Percentiles rank a stretch among this genome's conserved stretches.
These are phyloP conservation scores for Cutaneotrichosporon dermatis DNA, from an alignment of 1,284 basidiomycete species.

Conservation along the genomic window DNA sequence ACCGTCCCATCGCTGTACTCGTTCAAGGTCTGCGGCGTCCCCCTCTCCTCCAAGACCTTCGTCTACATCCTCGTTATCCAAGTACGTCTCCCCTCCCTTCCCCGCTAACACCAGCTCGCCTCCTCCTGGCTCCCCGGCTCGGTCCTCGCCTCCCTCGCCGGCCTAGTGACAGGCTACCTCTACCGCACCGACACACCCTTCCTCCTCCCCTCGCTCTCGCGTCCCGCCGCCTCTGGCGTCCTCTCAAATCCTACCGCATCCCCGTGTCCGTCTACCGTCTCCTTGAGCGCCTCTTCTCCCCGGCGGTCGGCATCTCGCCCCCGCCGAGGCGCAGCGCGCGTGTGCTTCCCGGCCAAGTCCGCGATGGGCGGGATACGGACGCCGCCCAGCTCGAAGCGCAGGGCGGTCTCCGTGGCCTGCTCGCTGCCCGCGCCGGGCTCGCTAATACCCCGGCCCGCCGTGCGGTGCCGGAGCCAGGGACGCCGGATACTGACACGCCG, in stretches of 20 bases:
- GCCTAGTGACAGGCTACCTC: slow-evolving; percentile 64
- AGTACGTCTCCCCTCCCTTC: slow-evolving; percentile 40
- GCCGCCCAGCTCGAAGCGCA: background rate
- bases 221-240: slow-evolving; percentile 29
- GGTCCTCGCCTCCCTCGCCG: slow-evolving; percentile 58
- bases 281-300: slow-evolving; percentile 56
- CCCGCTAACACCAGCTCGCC: slow-evolving; percentile 48
- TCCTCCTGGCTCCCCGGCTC: slow-evolving; percentile 65
- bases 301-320: slow-evolving; percentile 61
- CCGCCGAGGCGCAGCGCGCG: slow-evolving; percentile 57
- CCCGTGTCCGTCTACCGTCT: slow-evolving; percentile 58
- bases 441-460: slow-evolving; percentile 13
- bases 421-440: slow-evolving; percentile 17
- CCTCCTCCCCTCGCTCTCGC: slow-evolving; percentile 29
- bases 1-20: slow-evolving; percentile 70
- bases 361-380: slow-evolving; percentile 9
- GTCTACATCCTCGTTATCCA: slow-evolving; percentile 63
- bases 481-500: slow-evolving; percentile 2
- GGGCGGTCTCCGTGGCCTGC: slow-evolving; percentile 38
- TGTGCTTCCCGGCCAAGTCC: slow-evolving; percentile 57
- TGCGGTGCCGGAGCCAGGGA: background rate
- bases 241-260: slow-evolving; percentile 67
- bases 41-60: slow-evolving; percentile 69
- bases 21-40: slow-evolving; percentile 69
- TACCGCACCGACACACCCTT: slow-evolving; percentile 72